Conservation (phyloP, 2,329 filamentous ascomycete genomes). For the Epichloe glyceriae region DNA sequence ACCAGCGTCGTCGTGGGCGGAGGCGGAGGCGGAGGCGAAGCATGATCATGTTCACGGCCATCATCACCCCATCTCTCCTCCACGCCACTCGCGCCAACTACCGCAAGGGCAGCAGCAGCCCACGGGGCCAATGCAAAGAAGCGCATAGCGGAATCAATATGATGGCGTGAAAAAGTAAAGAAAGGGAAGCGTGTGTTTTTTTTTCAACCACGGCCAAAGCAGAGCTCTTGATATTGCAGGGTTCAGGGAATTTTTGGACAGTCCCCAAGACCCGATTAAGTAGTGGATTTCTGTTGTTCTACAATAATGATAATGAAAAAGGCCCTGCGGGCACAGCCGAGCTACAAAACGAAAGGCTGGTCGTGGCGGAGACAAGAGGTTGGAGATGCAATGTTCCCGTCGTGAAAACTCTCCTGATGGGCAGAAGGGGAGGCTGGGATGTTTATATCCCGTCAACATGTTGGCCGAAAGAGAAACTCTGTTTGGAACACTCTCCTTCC, state of each 20-base stretch:
- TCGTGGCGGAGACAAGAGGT: not conserved
- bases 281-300: too few species aligned
- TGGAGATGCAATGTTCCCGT: not conserved
- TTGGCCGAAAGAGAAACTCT: too few species aligned
- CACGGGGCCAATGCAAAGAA: slow-evolving; percentile 5
- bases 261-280: too few species aligned
- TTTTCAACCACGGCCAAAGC: too few species aligned
- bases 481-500: too few species aligned
- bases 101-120: slow-evolving; percentile 3
- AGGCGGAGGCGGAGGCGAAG: not conserved
- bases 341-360: not conserved
- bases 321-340: too few species aligned
- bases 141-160: not conserved
- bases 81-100: slow-evolving; percentile 1
- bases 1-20: slow-evolving; percentile 10
- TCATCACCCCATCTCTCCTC: not conserved
- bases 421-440: not conserved
- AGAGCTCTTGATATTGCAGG: too few species aligned
- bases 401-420: too few species aligned
- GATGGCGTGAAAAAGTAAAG: too few species aligned
- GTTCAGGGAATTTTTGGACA: too few species aligned
- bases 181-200: too few species aligned
- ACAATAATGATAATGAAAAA: too few species aligned
- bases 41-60: not conserved
- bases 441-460: not conserved